phyloP scores from a whole-genome alignment of 2,329 filamentous ascomycete genomes.

The Fusarium floridanum region DNA sequence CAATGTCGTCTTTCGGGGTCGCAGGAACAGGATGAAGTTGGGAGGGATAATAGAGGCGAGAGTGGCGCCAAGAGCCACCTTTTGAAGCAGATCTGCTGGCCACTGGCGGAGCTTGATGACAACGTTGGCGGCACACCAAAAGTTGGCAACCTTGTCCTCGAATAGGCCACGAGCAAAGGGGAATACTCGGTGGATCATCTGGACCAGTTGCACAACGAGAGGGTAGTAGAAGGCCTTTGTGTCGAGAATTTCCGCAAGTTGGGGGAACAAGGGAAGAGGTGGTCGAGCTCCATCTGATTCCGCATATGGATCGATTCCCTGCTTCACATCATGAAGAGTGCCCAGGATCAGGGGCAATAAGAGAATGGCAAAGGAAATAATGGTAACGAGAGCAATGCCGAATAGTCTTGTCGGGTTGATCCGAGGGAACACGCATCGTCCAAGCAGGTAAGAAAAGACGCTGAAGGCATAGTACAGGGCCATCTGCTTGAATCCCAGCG shows the following conservation, averaged over 20 bases:
- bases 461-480: constrained; percentile 95
- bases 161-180: constrained; percentile 96
- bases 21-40: constrained; percentile 82
- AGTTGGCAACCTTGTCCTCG: constrained; percentile 98
- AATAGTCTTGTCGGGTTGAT: constrained; percentile 77
- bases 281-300: constrained; percentile 70
- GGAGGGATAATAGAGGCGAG: constrained; percentile 82
- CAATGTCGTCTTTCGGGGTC: constrained; percentile 81
- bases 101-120: constrained; percentile 88
- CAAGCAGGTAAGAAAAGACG: constrained; percentile 91
- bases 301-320: constrained; percentile 69
- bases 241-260: constrained; percentile 70
- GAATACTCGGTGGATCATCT: constrained; percentile 92
- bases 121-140: constrained; percentile 95
- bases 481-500: constrained; percentile 99
- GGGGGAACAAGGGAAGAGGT: constrained; percentile 72
- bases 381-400: constrained; percentile 80
- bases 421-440: constrained; percentile 83
- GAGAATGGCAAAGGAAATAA: constrained; percentile 79
- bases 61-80: constrained; percentile 80
- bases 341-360: constrained; percentile 82
- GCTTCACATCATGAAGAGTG: constrained; percentile 75
- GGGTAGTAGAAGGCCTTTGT: constrained; percentile 79
- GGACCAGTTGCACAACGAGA: constrained; percentile 80
- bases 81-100: constrained; percentile 78